Base-by-base conservation (phyloP, 176 grass and related monocot species). In the Aegilops tauschii region DNA sequence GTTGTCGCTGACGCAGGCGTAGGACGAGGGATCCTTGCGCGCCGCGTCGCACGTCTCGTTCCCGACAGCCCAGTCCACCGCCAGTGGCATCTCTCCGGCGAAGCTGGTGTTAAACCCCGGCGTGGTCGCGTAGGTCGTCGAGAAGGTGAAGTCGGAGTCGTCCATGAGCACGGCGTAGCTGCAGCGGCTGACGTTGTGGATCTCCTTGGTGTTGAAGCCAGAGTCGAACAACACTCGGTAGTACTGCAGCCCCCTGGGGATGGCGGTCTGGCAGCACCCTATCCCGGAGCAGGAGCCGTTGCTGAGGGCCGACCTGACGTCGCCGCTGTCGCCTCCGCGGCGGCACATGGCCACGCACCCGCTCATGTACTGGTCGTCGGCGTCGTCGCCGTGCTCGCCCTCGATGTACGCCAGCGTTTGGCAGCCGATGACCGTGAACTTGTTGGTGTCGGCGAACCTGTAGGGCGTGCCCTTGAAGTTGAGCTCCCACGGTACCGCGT, bases 401-500 rank as follows among this genome's bases (percentile, higher is more conserved):
- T 1, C 0, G 70, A 88, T 69, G 21, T 69, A 88, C 1, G 72
- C 86, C 1, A 84, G 80, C 40, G 81, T 61, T 0, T 18, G 29
- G 29, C 61, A 70, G 34, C 86, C 79, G 1, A 88, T 10, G 8
- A 52, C 80, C 0, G 34, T 83, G 50, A 88, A 88, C 67, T 27
- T 84, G 80, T 88, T 88, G 5, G 71, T 56, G 42, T 78, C 12
- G 1, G 86, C 83, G 72, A 84, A 23, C 6, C 20, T 31, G 70
- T 61, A 88, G 11, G 12, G 40, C 18, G 83, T 31, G 16, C 3
- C 25, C 0, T 0, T 68, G 18, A 90, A 1, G 20, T 65, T 0
- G 50, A 82, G 18, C 0, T 0, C 0, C 85, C 78, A 86, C 6
- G 1, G 0, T 12, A 0, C 0, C 3, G 0, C 0, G 12, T n/a